Base-by-base conservation (phyloP, 225 moss, liverwort and hornwort genomes). In the Sphagnum contortum region DNA sequence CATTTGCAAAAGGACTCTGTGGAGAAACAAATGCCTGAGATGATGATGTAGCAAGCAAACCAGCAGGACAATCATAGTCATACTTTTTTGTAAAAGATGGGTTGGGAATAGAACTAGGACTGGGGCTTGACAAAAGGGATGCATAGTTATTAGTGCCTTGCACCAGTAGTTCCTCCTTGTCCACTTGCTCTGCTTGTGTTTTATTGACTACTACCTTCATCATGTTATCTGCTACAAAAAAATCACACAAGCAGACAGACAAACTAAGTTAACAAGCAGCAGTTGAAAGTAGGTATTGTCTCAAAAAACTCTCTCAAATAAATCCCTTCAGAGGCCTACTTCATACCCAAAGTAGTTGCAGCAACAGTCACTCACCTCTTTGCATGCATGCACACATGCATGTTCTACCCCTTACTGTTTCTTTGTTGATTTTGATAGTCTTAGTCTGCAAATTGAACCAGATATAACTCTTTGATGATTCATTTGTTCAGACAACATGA, bases 131-230 rank as follows among this genome's bases (percentile, higher is more conserved):
- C 66, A 83, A 70, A 71, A 83, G 50, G 48, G 83, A 83, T 55
- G 83, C 83, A 70, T 83, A 83, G 70, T 83, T 83, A 65, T 83
- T 83, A 7, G 83, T 83, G 57, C 83, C 83, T 54, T 80, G 77
- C 65, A 83, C 49, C 50, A 80, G 29, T 29, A 29, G 80, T 57
- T 79, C 80, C 67, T 83, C 80, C 66, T 72, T 80, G 61, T 74
- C 65, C 62, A 83, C 80, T 68, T 80, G 83, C 72, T 80, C 77
- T 57, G 83, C 83, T 77, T 83, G 83, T 68, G 59, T 70, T 80
- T 80, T 80, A 75, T 54, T 72, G 45, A 59, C 68, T 63, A 72
- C 83, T 29, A 29, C 29, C 29, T 29, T 29, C 51, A 80, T 80
- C 77, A 71, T 83, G 60, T 67, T 70, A 64, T 83, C 83, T 56